Percentiles rank a stretch among this genome's conserved stretches.
phyloP scores from a whole-genome alignment of 2,329 filamentous ascomycete species.

The Huntiella abstrusa region DNA sequence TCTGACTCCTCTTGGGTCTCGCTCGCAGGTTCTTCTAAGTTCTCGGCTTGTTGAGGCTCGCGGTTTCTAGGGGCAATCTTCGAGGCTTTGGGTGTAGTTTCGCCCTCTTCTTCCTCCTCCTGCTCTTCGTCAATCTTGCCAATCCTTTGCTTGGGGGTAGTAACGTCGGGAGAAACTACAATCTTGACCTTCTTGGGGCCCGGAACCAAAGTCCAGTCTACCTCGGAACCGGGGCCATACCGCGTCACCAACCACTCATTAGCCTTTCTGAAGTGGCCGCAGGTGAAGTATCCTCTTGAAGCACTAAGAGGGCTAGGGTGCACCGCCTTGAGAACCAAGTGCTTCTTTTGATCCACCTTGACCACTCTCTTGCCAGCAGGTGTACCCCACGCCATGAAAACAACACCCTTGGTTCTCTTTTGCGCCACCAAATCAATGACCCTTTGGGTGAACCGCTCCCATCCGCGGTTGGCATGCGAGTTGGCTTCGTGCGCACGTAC shows the following conservation, averaged over 20 bases:
- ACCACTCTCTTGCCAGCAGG: constrained; percentile 65
- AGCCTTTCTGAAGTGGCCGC: constrained; percentile 60
- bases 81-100: constrained; percentile 6
- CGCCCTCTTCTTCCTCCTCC: constrained; percentile 9
- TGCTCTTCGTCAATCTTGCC: constrained; percentile 3
- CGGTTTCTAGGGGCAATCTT: constrained; percentile 11
- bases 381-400: constrained; percentile 86
- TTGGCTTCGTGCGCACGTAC: constrained; percentile 80
- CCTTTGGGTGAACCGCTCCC: constrained; percentile 84
- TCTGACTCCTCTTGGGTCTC: not conserved
- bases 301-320: constrained; percentile 92
- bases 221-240: constrained; percentile 62
- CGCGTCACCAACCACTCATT: constrained; percentile 68
- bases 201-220: constrained; percentile 57
- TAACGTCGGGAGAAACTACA: constrained; percentile 11
- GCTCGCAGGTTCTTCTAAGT: not conserved
- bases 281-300: constrained; percentile 61
- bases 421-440: constrained; percentile 75
- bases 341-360: constrained; percentile 51
- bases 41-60: constrained; percentile 13
- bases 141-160: constrained; percentile 3
- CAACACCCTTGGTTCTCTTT: constrained; percentile 61
- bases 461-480: constrained; percentile 68
- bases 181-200: constrained; percentile 13
- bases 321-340: constrained; percentile 69